Evolutionary conservation across 2,329 filamentous ascomycete genomes (phyloP).

Genomic region (Madurella fahalii): DNA sequence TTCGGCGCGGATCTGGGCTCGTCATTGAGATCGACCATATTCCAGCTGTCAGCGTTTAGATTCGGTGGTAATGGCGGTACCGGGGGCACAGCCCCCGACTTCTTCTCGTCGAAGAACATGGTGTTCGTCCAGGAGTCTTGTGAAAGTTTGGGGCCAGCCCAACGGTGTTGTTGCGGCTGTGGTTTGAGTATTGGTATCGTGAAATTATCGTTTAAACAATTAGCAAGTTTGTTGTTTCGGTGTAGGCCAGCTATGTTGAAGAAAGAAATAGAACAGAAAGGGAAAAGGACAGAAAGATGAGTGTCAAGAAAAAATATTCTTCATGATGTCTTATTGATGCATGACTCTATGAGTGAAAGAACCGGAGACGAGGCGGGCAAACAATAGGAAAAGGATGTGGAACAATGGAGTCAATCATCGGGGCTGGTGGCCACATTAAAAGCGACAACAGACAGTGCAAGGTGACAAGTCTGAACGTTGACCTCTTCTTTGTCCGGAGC

Average conservation of each 20-base stretch:
- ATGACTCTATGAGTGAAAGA: neutral
- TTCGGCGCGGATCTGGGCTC: constrained; percentile 29
- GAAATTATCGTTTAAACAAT: constrained; percentile 9
- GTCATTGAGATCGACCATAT: constrained; percentile 36
- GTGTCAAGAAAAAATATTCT: constrained; percentile 6
- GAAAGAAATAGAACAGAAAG: constrained; percentile 11
- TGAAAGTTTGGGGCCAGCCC: neutral
- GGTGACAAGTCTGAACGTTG: constrained; percentile 13
- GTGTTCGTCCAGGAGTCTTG: constrained; percentile 2
- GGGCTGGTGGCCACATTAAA: constrained; percentile 1
- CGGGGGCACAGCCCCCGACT: constrained; percentile 25
- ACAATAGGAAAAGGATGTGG: constrained; percentile 1
- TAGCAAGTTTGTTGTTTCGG: constrained; percentile 12
- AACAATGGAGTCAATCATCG: neutral
- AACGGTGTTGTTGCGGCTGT: neutral
- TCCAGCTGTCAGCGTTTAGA: constrained; percentile 29
- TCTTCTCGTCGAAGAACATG: constrained; percentile 29
- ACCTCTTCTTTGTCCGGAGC: constrained; percentile 15
- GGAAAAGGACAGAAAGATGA: constrained; percentile 11
- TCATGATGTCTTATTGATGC: neutral
- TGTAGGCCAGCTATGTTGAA: constrained; percentile 21
- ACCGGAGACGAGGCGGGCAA: neutral
- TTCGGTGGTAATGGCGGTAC: constrained; percentile 33
- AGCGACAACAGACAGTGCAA: constrained; percentile 2
- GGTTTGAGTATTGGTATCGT: constrained; percentile 3